Percentiles rank a stretch among this genome's conserved stretches.
Evolutionary conservation across 805 yeast genomes (phyloP).

Genomic region (Cyberlindnera nakhonratchasimensis): DNA sequence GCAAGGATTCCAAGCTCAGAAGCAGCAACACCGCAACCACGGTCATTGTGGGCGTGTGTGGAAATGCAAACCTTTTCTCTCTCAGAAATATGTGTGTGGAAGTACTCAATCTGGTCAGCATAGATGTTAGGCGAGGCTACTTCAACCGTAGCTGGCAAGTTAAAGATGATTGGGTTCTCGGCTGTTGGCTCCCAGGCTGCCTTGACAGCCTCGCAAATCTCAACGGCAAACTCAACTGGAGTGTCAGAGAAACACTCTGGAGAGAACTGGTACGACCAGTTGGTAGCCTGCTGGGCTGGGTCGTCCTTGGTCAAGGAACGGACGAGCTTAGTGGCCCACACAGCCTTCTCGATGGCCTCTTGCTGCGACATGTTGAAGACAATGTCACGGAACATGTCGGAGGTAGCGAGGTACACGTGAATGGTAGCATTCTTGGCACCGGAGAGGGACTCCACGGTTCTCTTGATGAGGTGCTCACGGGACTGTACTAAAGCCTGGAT

Average conservation of each 20-base stretch:
- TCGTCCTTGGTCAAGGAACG: conserved; percentile 72
- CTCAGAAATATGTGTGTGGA: conserved; percentile 61
- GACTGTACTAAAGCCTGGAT: conserved; percentile 75
- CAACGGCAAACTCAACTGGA: conserved; percentile 67
- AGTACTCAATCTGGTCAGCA: conserved; percentile 79
- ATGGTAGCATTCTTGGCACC: conserved; percentile 73
- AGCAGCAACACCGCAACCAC: conserved; percentile 85
- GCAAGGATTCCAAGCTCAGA: conserved; percentile 72
- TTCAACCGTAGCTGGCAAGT: conserved; percentile 80
- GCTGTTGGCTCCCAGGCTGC: conserved; percentile 76
- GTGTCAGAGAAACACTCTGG: conserved; percentile 80
- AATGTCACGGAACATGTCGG: conserved; percentile 70
- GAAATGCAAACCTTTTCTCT: conserved; percentile 70
- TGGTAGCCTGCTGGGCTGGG: conserved; percentile 57
- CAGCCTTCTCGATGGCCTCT: conserved; percentile 66
- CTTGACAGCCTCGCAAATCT: conserved; percentile 77
- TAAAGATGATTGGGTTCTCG: conserved; percentile 71
- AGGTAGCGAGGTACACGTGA: conserved; percentile 73
- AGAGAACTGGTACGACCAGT: conserved; percentile 71
- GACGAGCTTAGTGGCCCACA: conserved; percentile 65
- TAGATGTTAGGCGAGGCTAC: conserved; percentile 71
- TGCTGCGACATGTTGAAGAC: conserved; percentile 70
- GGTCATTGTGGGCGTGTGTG: conserved; percentile 73
- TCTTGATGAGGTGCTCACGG: conserved; percentile 67
- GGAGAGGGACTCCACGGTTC: conserved; percentile 69